These are phyloP conservation scores for Trichomonascaceae sp. DNA, from an alignment of 1,139 yeast genomes.

Conservation along the genomic window DNA sequence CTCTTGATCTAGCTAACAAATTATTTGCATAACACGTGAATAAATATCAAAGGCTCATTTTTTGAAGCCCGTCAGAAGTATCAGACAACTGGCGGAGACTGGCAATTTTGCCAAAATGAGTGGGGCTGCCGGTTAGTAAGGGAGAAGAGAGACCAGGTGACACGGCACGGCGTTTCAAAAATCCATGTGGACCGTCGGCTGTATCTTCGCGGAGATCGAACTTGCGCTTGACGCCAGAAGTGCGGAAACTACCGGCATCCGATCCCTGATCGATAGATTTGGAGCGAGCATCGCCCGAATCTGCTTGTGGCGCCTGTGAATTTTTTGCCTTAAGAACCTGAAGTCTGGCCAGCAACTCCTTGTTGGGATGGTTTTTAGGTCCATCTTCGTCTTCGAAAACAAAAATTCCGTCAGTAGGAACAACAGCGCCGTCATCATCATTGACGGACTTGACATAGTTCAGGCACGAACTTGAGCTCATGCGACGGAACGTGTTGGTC, in stretches of 20 bases:
- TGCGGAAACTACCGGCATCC: no score
- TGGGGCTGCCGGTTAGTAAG: conserved; percentile 11
- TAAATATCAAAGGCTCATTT: conserved; percentile 12
- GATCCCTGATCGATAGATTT: conserved; percentile 1
- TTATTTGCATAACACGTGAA: no score
- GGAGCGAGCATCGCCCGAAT: conserved; percentile 1
- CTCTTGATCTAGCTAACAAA: no score
- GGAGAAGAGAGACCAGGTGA: conserved; percentile 15
- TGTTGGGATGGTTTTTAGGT: not conserved
- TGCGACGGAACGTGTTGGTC: conserved; percentile 20
- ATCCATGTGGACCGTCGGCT: conserved; percentile 8
- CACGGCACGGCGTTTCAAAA: conserved; percentile 23
- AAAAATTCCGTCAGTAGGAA: no score
- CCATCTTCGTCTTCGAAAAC: no score
- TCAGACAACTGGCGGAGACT: conserved; percentile 21
- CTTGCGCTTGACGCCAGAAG: conserved; percentile 13
- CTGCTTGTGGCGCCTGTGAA: not conserved
- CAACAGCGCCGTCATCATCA: no score
- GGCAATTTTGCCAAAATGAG: conserved; percentile 14
- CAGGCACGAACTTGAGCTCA: not conserved
- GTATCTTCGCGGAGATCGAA: conserved; percentile 14
- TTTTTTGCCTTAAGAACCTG: conserved; percentile 1
- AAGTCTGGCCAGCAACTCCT: conserved; percentile 1
- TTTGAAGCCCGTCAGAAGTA: conserved; percentile 18
- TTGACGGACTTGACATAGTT: not conserved